Percentiles rank a stretch among this genome's conserved stretches.
Conservation (phyloP, 495 filamentous ascomycete genomes). For the Hypoxylon intermedium region DNA sequence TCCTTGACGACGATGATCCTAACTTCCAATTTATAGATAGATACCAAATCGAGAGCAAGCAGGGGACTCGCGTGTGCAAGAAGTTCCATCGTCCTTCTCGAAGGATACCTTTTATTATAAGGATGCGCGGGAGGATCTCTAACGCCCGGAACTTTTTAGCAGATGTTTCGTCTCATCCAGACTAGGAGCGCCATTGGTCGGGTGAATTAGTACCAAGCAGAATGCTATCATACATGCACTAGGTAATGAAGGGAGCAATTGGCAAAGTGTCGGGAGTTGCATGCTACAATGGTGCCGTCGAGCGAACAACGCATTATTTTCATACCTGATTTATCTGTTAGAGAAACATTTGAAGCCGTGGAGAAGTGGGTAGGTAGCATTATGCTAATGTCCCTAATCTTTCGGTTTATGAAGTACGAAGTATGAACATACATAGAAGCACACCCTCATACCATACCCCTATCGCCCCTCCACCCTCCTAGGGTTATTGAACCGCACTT, state of each 20-base stretch:
- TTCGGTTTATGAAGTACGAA: background rate
- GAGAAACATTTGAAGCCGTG: slow-evolving; percentile 9
- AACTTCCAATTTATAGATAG: slow-evolving; percentile 16
- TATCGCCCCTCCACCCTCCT: background rate
- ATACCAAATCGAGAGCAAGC: slow-evolving; percentile 5
- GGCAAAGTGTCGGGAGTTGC: slow-evolving; percentile 14
- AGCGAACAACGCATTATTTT: slow-evolving; percentile 20
- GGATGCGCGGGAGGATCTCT: slow-evolving; percentile 4
- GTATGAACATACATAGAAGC: background rate
- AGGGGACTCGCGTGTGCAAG: slow-evolving; percentile 20
- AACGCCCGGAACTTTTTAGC: slow-evolving; percentile 3
- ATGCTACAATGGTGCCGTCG: slow-evolving; percentile 6
- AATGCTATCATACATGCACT: background rate
- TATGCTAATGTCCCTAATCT: background rate
- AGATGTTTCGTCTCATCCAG: slow-evolving; percentile 21
- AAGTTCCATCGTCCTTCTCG: slow-evolving; percentile 9
- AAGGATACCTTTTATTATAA: slow-evolving; percentile 16
- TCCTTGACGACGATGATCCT: slow-evolving; percentile 17
- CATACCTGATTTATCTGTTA: slow-evolving; percentile 10
- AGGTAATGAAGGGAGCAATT: background rate
- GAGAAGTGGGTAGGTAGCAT: slow-evolving; percentile 13
- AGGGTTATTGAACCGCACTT: slow-evolving; percentile 11
- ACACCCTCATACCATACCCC: slow-evolving; percentile 1
- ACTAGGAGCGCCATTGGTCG: slow-evolving; percentile 2
- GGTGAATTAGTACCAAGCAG: slow-evolving; percentile 6